Conservation (phyloP, 1,139 yeast species). For the Pichia sorboxylosa region DNA sequence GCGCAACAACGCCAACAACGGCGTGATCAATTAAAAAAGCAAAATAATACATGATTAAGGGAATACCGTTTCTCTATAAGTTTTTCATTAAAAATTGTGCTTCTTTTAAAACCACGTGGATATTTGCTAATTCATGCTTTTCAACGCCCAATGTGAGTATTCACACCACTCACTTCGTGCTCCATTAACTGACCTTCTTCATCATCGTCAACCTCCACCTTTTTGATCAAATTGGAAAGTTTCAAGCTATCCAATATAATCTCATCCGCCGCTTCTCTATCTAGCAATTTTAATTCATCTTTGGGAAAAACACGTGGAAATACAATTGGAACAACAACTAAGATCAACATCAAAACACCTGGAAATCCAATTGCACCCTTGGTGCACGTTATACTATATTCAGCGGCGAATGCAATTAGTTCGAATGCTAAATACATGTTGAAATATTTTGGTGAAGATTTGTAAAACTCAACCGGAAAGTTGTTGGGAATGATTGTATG, state of each 20-base stretch:
- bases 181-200: no score
- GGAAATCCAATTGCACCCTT: conserved; percentile 95
- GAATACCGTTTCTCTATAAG: no score
- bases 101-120: no score
- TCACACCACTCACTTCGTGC: no score
- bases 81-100: no score
- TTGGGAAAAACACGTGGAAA: conserved; percentile 56
- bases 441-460: conserved; percentile 36
- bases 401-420: conserved; percentile 60
- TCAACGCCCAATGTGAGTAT: no score
- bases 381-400: conserved; percentile 77
- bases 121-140: no score
- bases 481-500: conserved; percentile 7
- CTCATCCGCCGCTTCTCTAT: conserved; percentile 63
- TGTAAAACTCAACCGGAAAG: conserved; percentile 21
- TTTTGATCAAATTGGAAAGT: no score
- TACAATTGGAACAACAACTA: conserved; percentile 29
- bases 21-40: conserved; percentile 1
- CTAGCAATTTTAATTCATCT: conserved; percentile 51
- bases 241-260: conserved; percentile 34
- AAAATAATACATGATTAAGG: background rate
- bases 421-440: conserved; percentile 46
- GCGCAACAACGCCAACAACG: conserved; percentile 7
- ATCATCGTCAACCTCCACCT: no score
- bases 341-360: conserved; percentile 59